Percentiles rank a stretch among this genome's conserved stretches.
Evolutionary conservation across 208 protist genomes (phyloP).

Genomic region (Crithidia acanthocephali): DNA sequence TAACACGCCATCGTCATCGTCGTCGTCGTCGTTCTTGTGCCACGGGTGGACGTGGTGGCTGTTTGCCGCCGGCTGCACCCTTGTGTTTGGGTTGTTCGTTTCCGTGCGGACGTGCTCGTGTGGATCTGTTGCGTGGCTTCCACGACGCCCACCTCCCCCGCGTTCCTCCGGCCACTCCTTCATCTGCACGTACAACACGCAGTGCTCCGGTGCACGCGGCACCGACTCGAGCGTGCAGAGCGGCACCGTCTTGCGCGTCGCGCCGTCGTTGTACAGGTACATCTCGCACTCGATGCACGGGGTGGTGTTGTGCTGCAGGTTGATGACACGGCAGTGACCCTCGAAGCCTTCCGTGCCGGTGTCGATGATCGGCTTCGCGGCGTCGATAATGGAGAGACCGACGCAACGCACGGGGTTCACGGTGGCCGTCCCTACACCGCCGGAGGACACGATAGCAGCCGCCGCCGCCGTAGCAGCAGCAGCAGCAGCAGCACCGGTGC

Average conservation of each 20-base stretch:
- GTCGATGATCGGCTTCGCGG: constrained; percentile 97
- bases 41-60: not conserved
- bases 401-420: not conserved
- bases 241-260: constrained; percentile 76
- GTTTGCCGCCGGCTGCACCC: not conserved
- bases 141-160: not conserved
- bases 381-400: constrained; percentile 29
- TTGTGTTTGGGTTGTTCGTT: too few relatives aligned
- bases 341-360: constrained; percentile 99
- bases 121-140: constrained; percentile 4
- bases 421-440: too few relatives aligned
- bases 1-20: constrained; percentile 23
- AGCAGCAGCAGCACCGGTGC: not conserved
- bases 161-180: constrained; percentile 61
- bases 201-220: constrained; percentile 96
- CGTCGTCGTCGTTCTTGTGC: constrained; percentile 4
- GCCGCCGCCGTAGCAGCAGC: not conserved
- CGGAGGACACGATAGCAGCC: not conserved
- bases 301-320: constrained; percentile 58
- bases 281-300: constrained; percentile 94
- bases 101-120: too few relatives aligned
- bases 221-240: constrained; percentile 96
- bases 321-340: constrained; percentile 94
- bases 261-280: constrained; percentile 87
- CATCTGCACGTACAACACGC: constrained; percentile 94